phyloP scores from a whole-genome alignment of 805 yeast genomes.

The Metschnikowia vanudenii region DNA sequence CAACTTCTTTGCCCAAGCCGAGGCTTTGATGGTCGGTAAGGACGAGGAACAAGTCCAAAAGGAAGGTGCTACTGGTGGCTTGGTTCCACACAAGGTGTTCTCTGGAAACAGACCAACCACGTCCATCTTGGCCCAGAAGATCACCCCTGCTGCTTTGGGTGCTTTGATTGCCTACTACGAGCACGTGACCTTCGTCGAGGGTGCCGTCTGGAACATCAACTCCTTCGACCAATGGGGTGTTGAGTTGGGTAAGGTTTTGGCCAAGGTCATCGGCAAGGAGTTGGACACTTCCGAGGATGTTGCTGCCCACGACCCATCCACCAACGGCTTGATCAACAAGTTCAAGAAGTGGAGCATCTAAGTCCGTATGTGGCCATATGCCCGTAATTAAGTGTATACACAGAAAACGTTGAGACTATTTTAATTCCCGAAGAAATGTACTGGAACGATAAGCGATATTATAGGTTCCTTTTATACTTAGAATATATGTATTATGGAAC shows the following conservation, averaged over 20 bases:
- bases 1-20: slow-evolving; percentile 97
- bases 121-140: slow-evolving; percentile 89
- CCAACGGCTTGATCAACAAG: slow-evolving; percentile 90
- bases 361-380: slow-evolving; percentile 3
- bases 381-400: no score
- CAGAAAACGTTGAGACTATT: no score
- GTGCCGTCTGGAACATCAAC: slow-evolving; percentile 98
- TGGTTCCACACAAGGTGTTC: slow-evolving; percentile 94
- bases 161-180: slow-evolving; percentile 97
- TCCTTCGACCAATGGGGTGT: slow-evolving; percentile 99
- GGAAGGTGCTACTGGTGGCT: slow-evolving; percentile 84
- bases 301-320: slow-evolving; percentile 80
- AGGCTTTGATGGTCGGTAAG: slow-evolving; percentile 96
- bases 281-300: slow-evolving; percentile 60
- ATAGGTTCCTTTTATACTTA: no score
- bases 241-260: slow-evolving; percentile 96
- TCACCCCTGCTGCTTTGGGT: slow-evolving; percentile 96
- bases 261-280: slow-evolving; percentile 92
- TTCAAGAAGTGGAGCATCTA: slow-evolving; percentile 75
- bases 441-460: no score
- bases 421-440: no score
- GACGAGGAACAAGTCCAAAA: slow-evolving; percentile 75
- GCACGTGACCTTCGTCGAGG: slow-evolving; percentile 95
- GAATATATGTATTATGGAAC: no score
- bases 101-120: slow-evolving; percentile 99